Evolutionary conservation across 2,329 filamentous ascomycete species (phyloP).

Genomic region (Diplocarpon rosae): DNA sequence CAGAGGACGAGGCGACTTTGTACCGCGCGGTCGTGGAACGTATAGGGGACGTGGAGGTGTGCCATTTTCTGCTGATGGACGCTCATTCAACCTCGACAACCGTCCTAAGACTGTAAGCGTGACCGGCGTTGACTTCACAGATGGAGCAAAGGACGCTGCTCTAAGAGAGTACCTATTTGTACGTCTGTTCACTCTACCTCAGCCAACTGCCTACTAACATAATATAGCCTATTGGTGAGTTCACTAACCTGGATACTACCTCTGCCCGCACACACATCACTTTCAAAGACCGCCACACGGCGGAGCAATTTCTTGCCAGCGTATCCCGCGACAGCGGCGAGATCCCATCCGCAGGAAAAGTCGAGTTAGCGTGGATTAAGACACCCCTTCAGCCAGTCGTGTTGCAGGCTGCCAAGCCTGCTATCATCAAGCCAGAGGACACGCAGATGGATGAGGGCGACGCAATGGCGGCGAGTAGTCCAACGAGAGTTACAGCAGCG

Average conservation of each 20-base stretch:
- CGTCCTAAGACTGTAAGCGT: conserved; percentile 58
- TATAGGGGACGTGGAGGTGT: conserved; percentile 36
- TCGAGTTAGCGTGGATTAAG: conserved; percentile 55
- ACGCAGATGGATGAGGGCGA: conserved; percentile 24
- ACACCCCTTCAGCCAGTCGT: conserved; percentile 22
- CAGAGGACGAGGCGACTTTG: conserved; percentile 29
- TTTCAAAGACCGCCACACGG: conserved; percentile 58
- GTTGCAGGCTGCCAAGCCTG: conserved; percentile 3
- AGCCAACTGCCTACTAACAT: conserved; percentile 6
- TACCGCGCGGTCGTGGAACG: conserved; percentile 32
- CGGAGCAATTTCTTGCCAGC: conserved; percentile 54
- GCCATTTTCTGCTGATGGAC: conserved; percentile 22
- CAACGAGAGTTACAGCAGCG: conserved; percentile 3
- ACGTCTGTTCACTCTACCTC: conserved; percentile 26
- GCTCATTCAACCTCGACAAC: conserved; percentile 61
- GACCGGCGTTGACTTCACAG: conserved; percentile 51
- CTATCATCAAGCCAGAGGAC: conserved; percentile 10
- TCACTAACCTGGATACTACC: conserved; percentile 43
- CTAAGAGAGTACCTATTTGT: conserved; percentile 63
- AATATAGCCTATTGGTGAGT: conserved; percentile 48
- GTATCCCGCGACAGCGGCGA: conserved; percentile 33
- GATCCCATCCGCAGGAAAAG: conserved; percentile 51
- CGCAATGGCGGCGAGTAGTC: conserved; percentile 21
- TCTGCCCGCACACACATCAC: conserved; percentile 41
- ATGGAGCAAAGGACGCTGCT: conserved; percentile 52